These are phyloP conservation scores for Calonectria honghensis DNA, from an alignment of 2,329 filamentous ascomycete genomes.

Conservation along the genomic window DNA sequence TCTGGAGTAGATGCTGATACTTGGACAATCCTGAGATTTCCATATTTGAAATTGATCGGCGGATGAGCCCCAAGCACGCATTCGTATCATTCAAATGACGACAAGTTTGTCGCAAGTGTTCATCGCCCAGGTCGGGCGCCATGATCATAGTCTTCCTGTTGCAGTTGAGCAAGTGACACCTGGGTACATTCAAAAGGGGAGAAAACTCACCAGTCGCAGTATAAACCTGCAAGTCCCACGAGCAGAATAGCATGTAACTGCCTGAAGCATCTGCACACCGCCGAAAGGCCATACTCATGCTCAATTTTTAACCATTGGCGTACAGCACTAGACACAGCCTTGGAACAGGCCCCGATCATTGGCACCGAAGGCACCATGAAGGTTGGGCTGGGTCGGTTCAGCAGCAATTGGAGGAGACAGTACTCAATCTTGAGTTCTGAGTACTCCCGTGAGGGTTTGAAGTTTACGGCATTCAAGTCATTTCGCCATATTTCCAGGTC, in stretches of 20 bases:
- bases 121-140: neutral
- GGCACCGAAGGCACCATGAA: conserved; percentile 52
- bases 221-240: conserved; percentile 49
- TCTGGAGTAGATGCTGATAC: conserved; percentile 28
- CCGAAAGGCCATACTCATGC: conserved; percentile 41
- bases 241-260: conserved; percentile 49
- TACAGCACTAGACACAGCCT: conserved; percentile 47
- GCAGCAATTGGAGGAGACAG: conserved; percentile 47
- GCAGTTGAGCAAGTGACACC: neutral
- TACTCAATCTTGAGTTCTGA: conserved; percentile 53
- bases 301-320: conserved; percentile 48
- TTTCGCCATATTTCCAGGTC: conserved; percentile 49
- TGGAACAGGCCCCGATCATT: conserved; percentile 50
- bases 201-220: conserved; percentile 51
- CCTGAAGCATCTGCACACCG: conserved; percentile 47
- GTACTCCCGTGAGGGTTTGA: conserved; percentile 51
- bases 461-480: conserved; percentile 39
- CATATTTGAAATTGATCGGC: conserved; percentile 16
- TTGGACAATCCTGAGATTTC: neutral
- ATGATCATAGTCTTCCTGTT: conserved; percentile 6
- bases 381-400: conserved; percentile 51
- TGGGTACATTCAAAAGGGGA: neutral
- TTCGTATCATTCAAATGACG: conserved; percentile 33
- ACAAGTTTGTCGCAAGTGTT: neutral
- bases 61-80: conserved; percentile 23